phyloP scores from a whole-genome alignment of 2,329 filamentous ascomycete genomes.

The Aspergillus aculeatus region DNA sequence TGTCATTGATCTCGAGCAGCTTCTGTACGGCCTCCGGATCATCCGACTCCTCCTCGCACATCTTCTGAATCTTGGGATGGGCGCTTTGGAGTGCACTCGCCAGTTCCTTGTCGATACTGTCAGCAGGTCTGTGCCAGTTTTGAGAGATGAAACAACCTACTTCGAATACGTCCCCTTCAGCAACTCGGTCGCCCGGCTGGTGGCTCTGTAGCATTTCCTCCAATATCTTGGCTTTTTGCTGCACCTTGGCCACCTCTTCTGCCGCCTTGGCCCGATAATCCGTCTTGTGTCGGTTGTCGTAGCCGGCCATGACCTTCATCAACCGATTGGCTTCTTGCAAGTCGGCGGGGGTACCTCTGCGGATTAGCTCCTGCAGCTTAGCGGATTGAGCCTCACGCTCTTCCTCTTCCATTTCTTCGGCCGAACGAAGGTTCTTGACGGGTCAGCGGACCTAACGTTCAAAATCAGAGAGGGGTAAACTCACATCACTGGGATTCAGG shows the following conservation, averaged over 20 bases:
- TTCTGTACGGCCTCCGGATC: conserved; percentile 95
- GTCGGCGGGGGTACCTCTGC: conserved; percentile 85
- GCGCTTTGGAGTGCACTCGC: conserved; percentile 85
- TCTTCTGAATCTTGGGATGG: conserved; percentile 98
- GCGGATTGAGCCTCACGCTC: conserved; percentile 92
- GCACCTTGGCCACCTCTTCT: conserved; percentile 89
- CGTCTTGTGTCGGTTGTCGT: conserved; percentile 90
- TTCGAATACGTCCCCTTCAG: conserved; percentile 67
- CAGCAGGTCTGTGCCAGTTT: not conserved
- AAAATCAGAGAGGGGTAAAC: conserved; percentile 35
- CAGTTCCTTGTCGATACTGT: conserved; percentile 61
- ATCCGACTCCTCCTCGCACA: conserved; percentile 98
- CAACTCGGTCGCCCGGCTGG: conserved; percentile 75
- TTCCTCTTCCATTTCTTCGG: conserved; percentile 98
- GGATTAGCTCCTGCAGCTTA: conserved; percentile 96
- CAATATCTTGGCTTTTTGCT: conserved; percentile 87
- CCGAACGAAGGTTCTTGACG: conserved; percentile 81
- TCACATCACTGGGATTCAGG: conserved; percentile 91
- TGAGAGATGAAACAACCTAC: conserved; percentile 31
- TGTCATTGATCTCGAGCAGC: conserved; percentile 95
- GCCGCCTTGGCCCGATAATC: conserved; percentile 97
- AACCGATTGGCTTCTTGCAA: conserved; percentile 94
- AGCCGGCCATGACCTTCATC: conserved; percentile 99
- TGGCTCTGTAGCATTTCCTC: conserved; percentile 91
- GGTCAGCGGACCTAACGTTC: conserved; percentile 26